Evolutionary conservation across 345 rosid genomes (phyloP).

Genomic region (Brassica nigra): DNA sequence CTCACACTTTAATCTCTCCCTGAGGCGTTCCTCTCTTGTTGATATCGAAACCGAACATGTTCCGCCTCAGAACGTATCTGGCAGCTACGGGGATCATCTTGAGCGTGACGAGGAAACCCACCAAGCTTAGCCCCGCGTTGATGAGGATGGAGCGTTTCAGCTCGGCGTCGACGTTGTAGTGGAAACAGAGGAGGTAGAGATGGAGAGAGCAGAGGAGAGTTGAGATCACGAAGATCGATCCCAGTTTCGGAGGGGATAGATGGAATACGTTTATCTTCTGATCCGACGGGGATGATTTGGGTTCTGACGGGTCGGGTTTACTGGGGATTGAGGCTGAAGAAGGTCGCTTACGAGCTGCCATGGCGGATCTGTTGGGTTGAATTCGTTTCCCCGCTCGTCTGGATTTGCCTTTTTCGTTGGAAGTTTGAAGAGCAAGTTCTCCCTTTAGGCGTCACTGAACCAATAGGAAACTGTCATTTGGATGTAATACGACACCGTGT

Average conservation of each 20-base stretch:
- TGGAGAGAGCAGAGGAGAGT: slow-evolving; percentile 61
- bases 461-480: slow-evolving; percentile 12
- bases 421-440: not conserved
- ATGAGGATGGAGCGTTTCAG: slow-evolving; percentile 71
- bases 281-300: slow-evolving; percentile 8
- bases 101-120: slow-evolving; percentile 66
- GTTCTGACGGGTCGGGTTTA: slow-evolving; percentile 4
- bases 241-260: slow-evolving; percentile 67
- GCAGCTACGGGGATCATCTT: slow-evolving; percentile 86
- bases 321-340: slow-evolving; percentile 13
- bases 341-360: slow-evolving; percentile 86
- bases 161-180: slow-evolving; percentile 57
- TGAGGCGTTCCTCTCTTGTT: slow-evolving; percentile 88
- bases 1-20: slow-evolving; percentile 86
- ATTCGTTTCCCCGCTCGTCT: slow-evolving; percentile 30
- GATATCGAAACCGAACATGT: slow-evolving; percentile 85
- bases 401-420: not conserved
- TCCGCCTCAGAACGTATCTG: slow-evolving; percentile 72
- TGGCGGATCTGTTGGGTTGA: slow-evolving; percentile 36
- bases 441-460: slow-evolving; percentile 24
- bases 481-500: not conserved
- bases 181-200: slow-evolving; percentile 64
- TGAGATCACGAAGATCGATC: slow-evolving; percentile 55
- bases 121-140: slow-evolving; percentile 73
- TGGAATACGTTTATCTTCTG: slow-evolving; percentile 24